Evolutionary conservation across 2,329 filamentous ascomycete species (phyloP).

Genomic region (Tolypocladium endophyticum): DNA sequence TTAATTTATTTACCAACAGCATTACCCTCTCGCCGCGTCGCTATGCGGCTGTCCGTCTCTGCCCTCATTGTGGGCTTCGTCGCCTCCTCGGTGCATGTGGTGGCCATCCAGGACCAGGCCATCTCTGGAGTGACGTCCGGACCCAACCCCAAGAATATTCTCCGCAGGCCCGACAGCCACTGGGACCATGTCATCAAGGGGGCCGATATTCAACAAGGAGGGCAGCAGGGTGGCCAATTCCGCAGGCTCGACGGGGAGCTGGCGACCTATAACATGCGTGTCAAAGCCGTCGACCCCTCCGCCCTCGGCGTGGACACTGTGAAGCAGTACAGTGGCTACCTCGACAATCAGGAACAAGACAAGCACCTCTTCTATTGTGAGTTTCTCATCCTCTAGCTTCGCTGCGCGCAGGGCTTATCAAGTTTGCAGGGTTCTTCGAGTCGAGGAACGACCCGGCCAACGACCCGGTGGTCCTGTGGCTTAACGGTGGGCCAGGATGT

Average conservation of each 20-base stretch:
- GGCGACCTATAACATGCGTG: constrained; percentile 74
- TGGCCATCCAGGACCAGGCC: background rate
- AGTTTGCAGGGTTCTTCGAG: constrained; percentile 43
- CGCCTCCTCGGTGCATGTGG: background rate
- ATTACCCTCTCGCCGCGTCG: background rate
- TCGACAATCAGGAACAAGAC: constrained; percentile 89
- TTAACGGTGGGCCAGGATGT: constrained; percentile 22
- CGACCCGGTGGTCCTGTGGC: constrained; percentile 45
- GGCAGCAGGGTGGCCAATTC: background rate
- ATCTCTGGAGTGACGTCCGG: background rate
- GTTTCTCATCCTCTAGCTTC: constrained; percentile 19
- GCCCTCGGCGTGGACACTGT: constrained; percentile 79
- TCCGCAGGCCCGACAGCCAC: background rate
- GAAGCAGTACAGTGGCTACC: constrained; percentile 96
- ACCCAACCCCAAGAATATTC: background rate
- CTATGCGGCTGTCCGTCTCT: background rate
- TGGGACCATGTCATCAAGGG: constrained; percentile 2
- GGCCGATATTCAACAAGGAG: background rate
- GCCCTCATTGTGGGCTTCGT: background rate
- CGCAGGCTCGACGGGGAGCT: constrained; percentile 72
- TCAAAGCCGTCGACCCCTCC: constrained; percentile 80
- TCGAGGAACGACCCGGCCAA: constrained; percentile 26
- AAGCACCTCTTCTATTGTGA: constrained; percentile 98
- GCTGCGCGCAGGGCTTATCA: background rate
- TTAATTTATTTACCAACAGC: background rate